A percentile compares a stretch with the other conserved stretches of the same genome.
These are phyloP conservation scores for Silene noctiflora DNA, from an alignment of 179 eudicot species.

Conservation along the genomic window DNA sequence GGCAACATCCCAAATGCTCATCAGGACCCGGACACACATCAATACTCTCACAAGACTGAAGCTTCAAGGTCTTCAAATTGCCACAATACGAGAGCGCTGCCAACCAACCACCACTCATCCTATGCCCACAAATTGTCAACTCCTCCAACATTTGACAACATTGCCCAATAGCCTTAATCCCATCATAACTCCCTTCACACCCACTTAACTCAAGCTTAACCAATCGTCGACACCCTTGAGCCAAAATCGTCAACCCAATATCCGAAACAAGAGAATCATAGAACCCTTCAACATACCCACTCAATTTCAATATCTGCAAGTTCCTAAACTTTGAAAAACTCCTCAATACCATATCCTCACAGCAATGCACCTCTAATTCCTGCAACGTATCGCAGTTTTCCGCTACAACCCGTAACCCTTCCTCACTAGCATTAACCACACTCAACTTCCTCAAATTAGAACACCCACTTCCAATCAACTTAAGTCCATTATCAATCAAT, in stretches of 20 bases:
- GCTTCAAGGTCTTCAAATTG: constrained; percentile 79
- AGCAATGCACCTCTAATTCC: constrained; percentile 72
- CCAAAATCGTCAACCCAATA: constrained; percentile 85
- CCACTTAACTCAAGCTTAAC: constrained; percentile 84
- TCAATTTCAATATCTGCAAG: constrained; percentile 74
- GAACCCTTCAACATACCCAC: constrained; percentile 59
- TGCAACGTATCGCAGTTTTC: constrained; percentile 57
- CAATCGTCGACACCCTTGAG: constrained; percentile 82
- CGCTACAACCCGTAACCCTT: constrained; percentile 52
- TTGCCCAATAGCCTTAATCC: constrained; percentile 90
- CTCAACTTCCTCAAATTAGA: constrained; percentile 57
- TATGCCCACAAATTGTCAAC: constrained; percentile 61
- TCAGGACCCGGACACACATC: constrained; percentile 71
- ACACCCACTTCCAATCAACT: constrained; percentile 55
- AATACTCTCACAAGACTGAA: constrained; percentile 55
- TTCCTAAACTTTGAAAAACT: constrained; percentile 56
- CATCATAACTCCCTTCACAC: constrained; percentile 95
- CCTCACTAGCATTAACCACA: constrained; percentile 49
- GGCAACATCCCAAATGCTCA: constrained; percentile 81
- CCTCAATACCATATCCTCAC: constrained; percentile 49
- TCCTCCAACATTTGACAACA: constrained; percentile 95
- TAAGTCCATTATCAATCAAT: constrained; percentile 55
- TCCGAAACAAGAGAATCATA: constrained; percentile 65
- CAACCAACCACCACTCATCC: constrained; percentile 93
- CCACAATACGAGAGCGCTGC: constrained; percentile 71